phyloP scores from a whole-genome alignment of 768 basidiomycete species.

The Agrocybe praecox region DNA sequence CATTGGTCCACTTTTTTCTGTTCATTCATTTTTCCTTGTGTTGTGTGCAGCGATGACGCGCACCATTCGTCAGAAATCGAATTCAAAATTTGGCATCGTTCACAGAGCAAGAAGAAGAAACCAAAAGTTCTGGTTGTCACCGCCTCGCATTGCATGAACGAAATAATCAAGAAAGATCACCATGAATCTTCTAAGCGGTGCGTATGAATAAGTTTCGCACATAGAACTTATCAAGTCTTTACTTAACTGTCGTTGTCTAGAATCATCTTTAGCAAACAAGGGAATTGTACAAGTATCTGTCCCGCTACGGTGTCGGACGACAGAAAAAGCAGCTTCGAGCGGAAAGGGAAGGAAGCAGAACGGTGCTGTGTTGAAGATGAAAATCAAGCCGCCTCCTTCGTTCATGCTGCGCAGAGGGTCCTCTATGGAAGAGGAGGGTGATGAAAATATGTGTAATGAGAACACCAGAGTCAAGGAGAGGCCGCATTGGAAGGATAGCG shows the following conservation, averaged over 20 bases:
- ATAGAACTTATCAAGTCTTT: not conserved
- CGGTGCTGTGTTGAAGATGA: conserved; percentile 33
- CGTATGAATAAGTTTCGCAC: conserved; percentile 17
- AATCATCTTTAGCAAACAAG: not conserved
- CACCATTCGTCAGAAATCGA: conserved; percentile 44
- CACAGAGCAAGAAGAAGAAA: conserved; percentile 68
- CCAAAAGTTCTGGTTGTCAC: conserved; percentile 58
- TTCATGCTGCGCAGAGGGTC: not conserved
- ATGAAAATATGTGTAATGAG: not conserved
- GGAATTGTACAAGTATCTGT: conserved; percentile 39
- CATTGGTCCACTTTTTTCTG: too few species aligned
- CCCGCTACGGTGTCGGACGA: conserved; percentile 42
- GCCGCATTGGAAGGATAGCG: not conserved
- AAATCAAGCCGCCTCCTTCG: conserved; percentile 23
- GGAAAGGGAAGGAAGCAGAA: conserved; percentile 45
- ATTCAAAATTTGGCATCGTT: conserved; percentile 58
- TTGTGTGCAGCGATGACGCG: conserved; percentile 49
- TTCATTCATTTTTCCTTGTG: not conserved
- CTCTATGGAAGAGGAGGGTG: not conserved
- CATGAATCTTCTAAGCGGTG: conserved; percentile 38
- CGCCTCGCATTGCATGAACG: conserved; percentile 51
- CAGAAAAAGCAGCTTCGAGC: conserved; percentile 24
- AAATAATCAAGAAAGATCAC: conserved; percentile 52
- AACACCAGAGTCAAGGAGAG: not conserved
- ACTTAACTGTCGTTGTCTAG: not conserved